Conservation (phyloP, 768 basidiomycete genomes). For the Paxillus involutus region DNA sequence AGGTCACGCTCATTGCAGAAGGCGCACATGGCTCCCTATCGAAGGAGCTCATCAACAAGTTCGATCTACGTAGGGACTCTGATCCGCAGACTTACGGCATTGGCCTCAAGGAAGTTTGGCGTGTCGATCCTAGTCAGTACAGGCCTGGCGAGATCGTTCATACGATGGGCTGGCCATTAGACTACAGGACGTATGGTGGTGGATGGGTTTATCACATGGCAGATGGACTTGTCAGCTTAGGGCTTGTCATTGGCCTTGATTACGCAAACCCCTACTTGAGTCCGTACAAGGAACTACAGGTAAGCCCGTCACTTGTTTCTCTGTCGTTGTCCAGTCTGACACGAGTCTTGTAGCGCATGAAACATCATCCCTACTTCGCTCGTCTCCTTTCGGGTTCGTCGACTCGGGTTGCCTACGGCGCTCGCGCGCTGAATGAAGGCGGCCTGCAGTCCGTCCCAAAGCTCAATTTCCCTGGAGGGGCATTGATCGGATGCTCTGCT, state of each 20-base stretch:
- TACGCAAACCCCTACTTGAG: conserved; percentile 92
- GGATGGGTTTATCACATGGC: conserved; percentile 97
- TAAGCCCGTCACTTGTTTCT: conserved; percentile 30
- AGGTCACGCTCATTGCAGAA: conserved; percentile 90
- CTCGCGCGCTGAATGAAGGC: conserved; percentile 88
- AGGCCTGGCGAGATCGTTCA: conserved; percentile 81
- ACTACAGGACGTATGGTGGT: conserved; percentile 76
- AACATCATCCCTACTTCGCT: conserved; percentile 92
- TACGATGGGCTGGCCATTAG: conserved; percentile 92
- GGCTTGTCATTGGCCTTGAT: conserved; percentile 91
- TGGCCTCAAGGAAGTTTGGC: conserved; percentile 98
- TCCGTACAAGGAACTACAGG: conserved; percentile 93
- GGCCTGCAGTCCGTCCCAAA: conserved; percentile 89
- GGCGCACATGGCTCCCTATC: conserved; percentile 92
- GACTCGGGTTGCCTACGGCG: conserved; percentile 88
- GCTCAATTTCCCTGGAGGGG: conserved; percentile 90
- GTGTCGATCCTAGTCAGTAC: conserved; percentile 64
- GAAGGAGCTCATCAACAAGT: conserved; percentile 74
- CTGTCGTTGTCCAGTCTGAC: conserved; percentile 2
- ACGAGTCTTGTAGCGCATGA: conserved; percentile 63
- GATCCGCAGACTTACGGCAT: conserved; percentile 96
- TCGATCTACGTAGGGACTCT: conserved; percentile 60
- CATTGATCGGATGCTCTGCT: conserved; percentile 91
- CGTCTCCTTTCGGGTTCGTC: conserved; percentile 71
- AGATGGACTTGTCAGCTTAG: conserved; percentile 84